phyloP scores from a whole-genome alignment of 2,329 filamentous ascomycete species.

The Microdochium trichocladiopsis region DNA sequence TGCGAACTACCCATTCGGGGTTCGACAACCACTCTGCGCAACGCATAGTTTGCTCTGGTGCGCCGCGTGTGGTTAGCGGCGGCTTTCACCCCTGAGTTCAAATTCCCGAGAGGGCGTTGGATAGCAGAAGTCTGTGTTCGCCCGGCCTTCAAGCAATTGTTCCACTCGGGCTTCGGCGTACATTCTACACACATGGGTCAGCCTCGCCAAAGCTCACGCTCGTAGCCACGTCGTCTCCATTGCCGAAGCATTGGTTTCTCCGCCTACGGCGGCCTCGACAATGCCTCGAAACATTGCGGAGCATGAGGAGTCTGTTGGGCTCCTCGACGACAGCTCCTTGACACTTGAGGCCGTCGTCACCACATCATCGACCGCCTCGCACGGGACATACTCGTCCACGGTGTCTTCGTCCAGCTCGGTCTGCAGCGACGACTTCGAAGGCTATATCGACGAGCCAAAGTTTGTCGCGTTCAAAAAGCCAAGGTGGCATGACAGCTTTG shows the following conservation, averaged over 20 bases:
- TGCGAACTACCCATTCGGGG: too few species aligned
- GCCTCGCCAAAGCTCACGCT: not conserved
- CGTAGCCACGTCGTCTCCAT: not conserved
- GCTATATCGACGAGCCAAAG: not conserved
- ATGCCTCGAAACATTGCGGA: not conserved
- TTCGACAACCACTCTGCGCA: too few species aligned
- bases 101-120: not conserved
- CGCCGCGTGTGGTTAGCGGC: too few species aligned
- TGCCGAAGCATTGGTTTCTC: not conserved
- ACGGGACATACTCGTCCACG: not conserved
- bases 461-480: not conserved
- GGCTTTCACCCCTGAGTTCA: too few species aligned
- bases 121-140: not conserved
- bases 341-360: not conserved
- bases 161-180: too few species aligned
- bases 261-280: not conserved
- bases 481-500: conserved; percentile 2
- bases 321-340: not conserved
- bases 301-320: not conserved
- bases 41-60: too few species aligned
- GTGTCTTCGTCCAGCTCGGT: not conserved
- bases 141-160: too few species aligned
- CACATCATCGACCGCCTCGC: not conserved
- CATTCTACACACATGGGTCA: not conserved
- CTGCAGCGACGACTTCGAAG: not conserved